These are phyloP conservation scores for Pyricularia sp. DNA, from an alignment of 2,329 filamentous ascomycete species.

Conservation along the genomic window DNA sequence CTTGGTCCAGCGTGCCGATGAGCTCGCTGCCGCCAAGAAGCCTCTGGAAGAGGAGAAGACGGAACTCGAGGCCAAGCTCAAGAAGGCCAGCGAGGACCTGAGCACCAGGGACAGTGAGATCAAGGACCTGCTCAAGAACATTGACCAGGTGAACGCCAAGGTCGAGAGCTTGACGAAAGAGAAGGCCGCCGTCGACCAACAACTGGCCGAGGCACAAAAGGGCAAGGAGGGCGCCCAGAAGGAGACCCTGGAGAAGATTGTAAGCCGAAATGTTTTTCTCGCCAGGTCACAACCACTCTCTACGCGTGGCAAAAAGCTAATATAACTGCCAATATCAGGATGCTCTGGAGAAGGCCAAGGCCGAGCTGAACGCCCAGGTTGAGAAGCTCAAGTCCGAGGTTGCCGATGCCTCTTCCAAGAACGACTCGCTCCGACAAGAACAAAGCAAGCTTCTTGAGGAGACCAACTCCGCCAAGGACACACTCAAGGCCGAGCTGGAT, in stretches of 20 bases:
- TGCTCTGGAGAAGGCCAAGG: slow-evolving; percentile 2
- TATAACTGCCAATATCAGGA: background rate
- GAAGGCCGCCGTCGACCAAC: slow-evolving; percentile 6
- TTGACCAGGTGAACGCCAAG: slow-evolving; percentile 2
- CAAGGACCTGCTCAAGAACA: slow-evolving; percentile 4
- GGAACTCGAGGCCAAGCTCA: slow-evolving; percentile 3
- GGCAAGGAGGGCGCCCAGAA: slow-evolving; percentile 6
- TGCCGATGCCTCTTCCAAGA: slow-evolving; percentile 4
- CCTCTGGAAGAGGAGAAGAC: background rate
- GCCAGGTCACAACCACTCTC: background rate
- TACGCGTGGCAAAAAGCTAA: background rate
- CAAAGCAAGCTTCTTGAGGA: slow-evolving; percentile 5
- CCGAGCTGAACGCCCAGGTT: slow-evolving; percentile 5
- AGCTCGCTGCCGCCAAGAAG: slow-evolving; percentile 4
- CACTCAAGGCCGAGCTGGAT: slow-evolving; percentile 5
- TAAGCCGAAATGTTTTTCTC: background rate
- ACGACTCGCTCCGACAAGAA: slow-evolving; percentile 6
- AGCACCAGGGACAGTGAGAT: slow-evolving; percentile 2
- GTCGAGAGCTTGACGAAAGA: slow-evolving; percentile 3
- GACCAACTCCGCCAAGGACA: slow-evolving; percentile 2
- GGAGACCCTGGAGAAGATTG: slow-evolving; percentile 4
- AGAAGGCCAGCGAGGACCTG: background rate
- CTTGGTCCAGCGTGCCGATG: slow-evolving; percentile 4
- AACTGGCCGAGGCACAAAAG: background rate
- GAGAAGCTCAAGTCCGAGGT: slow-evolving; percentile 7